phyloP scores from a whole-genome alignment of 2,329 filamentous ascomycete genomes.

The Botrytis tulipae region DNA sequence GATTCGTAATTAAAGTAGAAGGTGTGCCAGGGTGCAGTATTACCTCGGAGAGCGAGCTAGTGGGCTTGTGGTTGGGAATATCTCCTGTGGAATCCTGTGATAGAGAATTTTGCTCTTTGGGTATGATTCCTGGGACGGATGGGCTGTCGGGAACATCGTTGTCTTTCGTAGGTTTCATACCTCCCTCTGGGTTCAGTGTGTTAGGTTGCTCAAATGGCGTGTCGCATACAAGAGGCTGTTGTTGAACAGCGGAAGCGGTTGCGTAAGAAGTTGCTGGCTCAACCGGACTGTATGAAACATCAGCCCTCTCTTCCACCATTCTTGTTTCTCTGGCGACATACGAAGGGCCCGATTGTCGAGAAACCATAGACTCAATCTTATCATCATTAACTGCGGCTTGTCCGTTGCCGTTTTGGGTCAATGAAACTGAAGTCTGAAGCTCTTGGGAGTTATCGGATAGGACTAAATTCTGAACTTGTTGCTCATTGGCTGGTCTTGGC shows the following conservation, averaged over 20 bases:
- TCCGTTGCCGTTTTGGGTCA: not conserved
- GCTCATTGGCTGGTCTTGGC: not conserved
- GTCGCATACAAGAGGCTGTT: not conserved
- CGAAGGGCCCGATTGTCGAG: not conserved
- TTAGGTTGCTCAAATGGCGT: not conserved
- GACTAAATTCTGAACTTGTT: not conserved
- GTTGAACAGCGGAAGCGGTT: not conserved
- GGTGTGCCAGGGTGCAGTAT: not conserved
- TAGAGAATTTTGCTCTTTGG: not conserved
- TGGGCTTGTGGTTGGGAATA: not conserved
- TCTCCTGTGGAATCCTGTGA: constrained; percentile 5
- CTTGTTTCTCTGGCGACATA: not conserved
- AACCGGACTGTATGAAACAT: not conserved
- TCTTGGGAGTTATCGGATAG: not conserved
- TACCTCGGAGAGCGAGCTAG: not conserved
- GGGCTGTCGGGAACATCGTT: not conserved
- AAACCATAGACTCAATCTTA: not conserved
- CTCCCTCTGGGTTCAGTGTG: no score
- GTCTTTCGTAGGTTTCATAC: not conserved
- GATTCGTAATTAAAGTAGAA: not conserved
- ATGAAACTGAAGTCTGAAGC: not conserved
- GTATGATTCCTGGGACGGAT: not conserved
- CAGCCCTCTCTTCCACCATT: not conserved
- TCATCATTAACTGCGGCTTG: not conserved
- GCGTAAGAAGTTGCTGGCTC: not conserved